Evolutionary conservation across 345 rosid genomes (phyloP), one percentile per base, ranked within the genome.

Genomic region (Eucalyptus marginata): DNA sequence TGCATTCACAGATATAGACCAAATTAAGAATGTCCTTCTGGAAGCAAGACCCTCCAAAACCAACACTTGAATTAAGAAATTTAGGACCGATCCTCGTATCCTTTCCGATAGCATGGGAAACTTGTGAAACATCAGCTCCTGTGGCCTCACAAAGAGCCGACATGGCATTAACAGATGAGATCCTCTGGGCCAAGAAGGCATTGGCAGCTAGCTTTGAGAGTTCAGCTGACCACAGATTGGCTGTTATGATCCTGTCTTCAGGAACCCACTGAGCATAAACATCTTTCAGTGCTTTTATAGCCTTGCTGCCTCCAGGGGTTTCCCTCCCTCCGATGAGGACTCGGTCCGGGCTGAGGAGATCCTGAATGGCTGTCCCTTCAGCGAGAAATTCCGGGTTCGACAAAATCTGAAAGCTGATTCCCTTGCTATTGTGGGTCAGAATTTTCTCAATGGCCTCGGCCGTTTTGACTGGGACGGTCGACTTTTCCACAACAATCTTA

Each of bases 161-260:
- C 98, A 95, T 94, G 46, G 98, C 98, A 87, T 96, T 96, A 17
- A 96, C 96, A 2, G 99, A 96, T 56, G 99, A 96, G 68, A 96
- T 96, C 90, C 97, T 89, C 89, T 96, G 97, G 43, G 99, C 99
- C 95, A 97, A 90, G 90, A 97, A 94, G 88, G 99, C 99, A 85
- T 96, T 96, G 40, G 97, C 97, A 18, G 97, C 98, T 33, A 97
- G 95, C 92, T 97, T 96, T 5, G 99, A 96, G 25, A 97, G 97
- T 95, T 97, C 99, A 10, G 99, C 99, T 0, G 98, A 96, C 99
- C 98, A 96, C 1, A 96, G 99, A 81, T 96, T 96, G 89, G 99
- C 94, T 18, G 95, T 91, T 17, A 96, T 86, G 90, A 96, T 96
- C 64, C 93, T 91, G 13, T 92, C 95, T 86, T 92, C 96, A 4